These are phyloP conservation scores for Akanthomyces lecanii DNA, from an alignment of 2,329 filamentous ascomycete species.

Conservation along the genomic window DNA sequence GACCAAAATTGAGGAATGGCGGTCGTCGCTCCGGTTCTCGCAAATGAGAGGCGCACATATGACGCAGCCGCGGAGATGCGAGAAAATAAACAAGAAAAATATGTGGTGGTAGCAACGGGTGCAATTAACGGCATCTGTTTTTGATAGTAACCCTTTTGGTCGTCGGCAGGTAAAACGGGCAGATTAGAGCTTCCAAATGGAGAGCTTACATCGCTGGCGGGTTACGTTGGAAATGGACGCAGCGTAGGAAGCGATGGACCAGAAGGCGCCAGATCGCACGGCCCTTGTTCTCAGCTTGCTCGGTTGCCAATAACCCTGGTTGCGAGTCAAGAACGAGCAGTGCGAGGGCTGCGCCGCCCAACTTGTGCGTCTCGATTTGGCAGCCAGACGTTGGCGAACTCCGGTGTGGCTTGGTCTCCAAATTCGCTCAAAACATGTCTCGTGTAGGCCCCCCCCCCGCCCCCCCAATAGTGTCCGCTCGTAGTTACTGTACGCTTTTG, in stretches of 20 bases:
- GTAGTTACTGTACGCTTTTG: conserved; percentile 8
- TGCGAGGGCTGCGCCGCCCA: neutral
- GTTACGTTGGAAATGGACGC: conserved; percentile 10
- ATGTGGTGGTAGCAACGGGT: too few relatives aligned
- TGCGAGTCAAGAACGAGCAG: conserved; percentile 2
- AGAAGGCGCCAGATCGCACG: conserved; percentile 8
- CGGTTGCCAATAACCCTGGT: neutral
- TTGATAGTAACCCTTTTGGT: neutral
- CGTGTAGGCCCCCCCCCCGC: neutral
- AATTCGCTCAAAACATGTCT: conserved; percentile 9
- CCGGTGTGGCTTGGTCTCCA: conserved; percentile 12
- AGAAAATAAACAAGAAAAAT: neutral
- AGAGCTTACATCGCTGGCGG: conserved; percentile 2
- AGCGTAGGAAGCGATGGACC: neutral
- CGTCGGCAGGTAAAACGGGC: neutral
- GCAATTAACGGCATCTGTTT: neutral
- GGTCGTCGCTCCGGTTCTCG: conserved; percentile 8
- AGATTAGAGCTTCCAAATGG: neutral
- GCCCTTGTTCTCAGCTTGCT: conserved; percentile 13
- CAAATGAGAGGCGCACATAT: conserved; percentile 9
- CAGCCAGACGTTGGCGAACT: conserved; percentile 10
- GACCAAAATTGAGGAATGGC: neutral
- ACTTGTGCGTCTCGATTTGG: conserved; percentile 4
- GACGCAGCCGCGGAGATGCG: neutral
- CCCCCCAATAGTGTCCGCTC: conserved; percentile 15